These are phyloP conservation scores for Rubroshorea leprosula DNA, from an alignment of 345 rosid genomes.

Conservation along the genomic window DNA sequence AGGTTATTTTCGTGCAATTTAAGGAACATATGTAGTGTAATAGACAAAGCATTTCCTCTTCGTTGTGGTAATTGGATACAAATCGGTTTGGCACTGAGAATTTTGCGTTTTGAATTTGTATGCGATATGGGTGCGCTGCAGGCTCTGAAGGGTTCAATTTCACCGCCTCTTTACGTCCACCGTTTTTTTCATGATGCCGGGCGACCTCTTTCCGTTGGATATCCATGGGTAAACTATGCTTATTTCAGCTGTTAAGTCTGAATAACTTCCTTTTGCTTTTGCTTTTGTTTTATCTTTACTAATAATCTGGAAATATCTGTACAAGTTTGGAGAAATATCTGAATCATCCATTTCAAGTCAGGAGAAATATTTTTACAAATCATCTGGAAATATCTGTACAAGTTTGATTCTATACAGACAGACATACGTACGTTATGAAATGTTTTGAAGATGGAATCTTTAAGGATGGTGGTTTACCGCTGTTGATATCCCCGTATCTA, in stretches of 20 bases:
- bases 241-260: not conserved
- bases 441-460: constrained; percentile 21
- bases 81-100: too few relatives aligned
- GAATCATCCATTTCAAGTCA: constrained; percentile 13
- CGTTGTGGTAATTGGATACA: too few relatives aligned
- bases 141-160: not conserved
- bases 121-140: too few relatives aligned
- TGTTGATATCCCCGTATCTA: too few relatives aligned
- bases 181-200: not conserved
- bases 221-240: not conserved
- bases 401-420: constrained; percentile 26
- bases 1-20: not conserved
- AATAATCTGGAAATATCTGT: not conserved
- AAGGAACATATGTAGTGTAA: too few relatives aligned
- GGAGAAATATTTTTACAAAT: too few relatives aligned
- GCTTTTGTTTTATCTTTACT: not conserved
- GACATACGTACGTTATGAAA: constrained; percentile 29
- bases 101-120: too few relatives aligned
- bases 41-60: too few relatives aligned
- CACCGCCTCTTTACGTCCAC: not conserved
- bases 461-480: constrained; percentile 25
- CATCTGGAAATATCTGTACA: too few relatives aligned
- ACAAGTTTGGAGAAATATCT: constrained; percentile 17
- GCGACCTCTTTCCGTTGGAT: not conserved
- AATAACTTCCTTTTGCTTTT: too few relatives aligned